Evolutionary conservation across 805 yeast species (phyloP).

Genomic region (Gaillardinia entomophila): DNA sequence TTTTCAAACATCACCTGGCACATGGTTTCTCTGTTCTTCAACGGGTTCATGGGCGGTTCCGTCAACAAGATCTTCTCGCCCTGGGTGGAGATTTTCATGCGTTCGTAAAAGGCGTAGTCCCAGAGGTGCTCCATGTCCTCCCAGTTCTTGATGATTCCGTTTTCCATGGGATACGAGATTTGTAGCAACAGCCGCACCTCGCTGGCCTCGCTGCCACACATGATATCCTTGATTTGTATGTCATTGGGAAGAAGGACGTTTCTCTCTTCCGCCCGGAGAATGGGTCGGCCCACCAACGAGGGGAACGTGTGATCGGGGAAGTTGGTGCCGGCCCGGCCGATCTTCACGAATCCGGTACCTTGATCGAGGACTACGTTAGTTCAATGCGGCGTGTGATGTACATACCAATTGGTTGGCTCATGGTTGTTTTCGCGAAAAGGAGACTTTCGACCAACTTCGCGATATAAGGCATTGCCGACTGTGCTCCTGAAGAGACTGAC

Average conservation of each 20-base stretch:
- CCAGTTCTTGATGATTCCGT: slow-evolving; percentile 96
- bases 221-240: slow-evolving; percentile 84
- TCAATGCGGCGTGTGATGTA: slow-evolving; percentile 6
- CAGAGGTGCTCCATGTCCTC: slow-evolving; percentile 97
- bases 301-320: slow-evolving; percentile 97
- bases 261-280: slow-evolving; percentile 92
- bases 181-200: slow-evolving; percentile 86
- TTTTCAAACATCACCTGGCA: slow-evolving; percentile 90
- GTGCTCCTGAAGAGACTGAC: no score
- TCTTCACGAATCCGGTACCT: slow-evolving; percentile 97
- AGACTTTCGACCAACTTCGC: no score
- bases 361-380: slow-evolving; percentile 75
- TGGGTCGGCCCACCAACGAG: slow-evolving; percentile 95
- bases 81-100: slow-evolving; percentile 68
- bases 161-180: slow-evolving; percentile 97
- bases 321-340: slow-evolving; percentile 94
- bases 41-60: slow-evolving; percentile 97
- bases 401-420: neutral
- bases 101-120: slow-evolving; percentile 95
- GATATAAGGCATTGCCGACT: no score
- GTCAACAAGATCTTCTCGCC: slow-evolving; percentile 84
- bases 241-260: slow-evolving; percentile 46
- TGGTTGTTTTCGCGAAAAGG: neutral
- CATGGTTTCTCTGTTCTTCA: slow-evolving; percentile 85
- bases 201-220: slow-evolving; percentile 96